These are phyloP conservation scores for Phytophthora podocarpi DNA, from an alignment of 352 stramenopile species.

Conservation along the genomic window DNA sequence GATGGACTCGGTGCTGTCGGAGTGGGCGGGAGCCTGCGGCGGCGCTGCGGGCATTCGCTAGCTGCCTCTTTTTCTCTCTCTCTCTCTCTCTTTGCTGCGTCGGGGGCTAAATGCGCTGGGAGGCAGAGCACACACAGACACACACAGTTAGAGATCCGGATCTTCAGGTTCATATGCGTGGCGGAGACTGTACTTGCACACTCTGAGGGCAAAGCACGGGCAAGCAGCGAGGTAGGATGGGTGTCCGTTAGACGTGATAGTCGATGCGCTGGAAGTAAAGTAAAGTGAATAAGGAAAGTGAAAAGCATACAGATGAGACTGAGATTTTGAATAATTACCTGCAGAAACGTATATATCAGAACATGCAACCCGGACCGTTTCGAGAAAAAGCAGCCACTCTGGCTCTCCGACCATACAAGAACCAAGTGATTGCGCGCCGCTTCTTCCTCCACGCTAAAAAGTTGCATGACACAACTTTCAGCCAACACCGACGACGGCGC, in stretches of 20 bases:
- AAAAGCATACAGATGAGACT: too few relatives aligned
- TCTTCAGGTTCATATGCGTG: conserved; percentile 30
- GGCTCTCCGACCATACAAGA: conserved; percentile 29
- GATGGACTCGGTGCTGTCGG: not conserved
- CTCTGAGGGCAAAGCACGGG: conserved; percentile 13
- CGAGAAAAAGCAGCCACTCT: conserved; percentile 23
- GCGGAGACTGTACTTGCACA: conserved; percentile 11
- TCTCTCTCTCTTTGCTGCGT: conserved; percentile 1
- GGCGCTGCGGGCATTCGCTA: conserved; percentile 28
- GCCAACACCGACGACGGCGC: not conserved
- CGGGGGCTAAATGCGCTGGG: conserved; percentile 20
- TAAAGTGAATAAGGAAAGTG: too few relatives aligned
- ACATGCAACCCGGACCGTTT: not conserved
- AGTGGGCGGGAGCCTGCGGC: not conserved
- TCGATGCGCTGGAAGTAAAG: too few relatives aligned
- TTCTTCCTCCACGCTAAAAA: conserved; percentile 10
- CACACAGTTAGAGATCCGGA: conserved; percentile 31
- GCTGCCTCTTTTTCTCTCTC: not conserved
- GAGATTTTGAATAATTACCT: not conserved
- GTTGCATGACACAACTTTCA: conserved; percentile 6
- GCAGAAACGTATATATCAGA: not conserved
- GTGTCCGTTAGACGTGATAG: not conserved
- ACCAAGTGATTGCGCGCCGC: not conserved
- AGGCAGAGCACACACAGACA: conserved; percentile 3
- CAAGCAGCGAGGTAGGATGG: conserved; percentile 29